Conservation (phyloP, 768 basidiomycete species). For the Mycena haematopus region DNA sequence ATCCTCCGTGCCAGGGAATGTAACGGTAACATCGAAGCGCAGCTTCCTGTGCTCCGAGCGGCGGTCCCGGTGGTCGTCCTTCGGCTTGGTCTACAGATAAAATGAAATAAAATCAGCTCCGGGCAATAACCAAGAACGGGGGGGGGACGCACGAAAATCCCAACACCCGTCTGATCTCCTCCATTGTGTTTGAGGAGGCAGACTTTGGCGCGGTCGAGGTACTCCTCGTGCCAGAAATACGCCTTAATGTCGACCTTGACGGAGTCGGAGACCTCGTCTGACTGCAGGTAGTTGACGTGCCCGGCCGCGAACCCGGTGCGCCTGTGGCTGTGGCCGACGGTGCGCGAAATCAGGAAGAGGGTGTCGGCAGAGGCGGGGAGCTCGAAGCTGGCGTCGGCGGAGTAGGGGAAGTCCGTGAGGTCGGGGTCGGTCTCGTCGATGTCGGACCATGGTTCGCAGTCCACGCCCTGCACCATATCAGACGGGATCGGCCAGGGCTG, state of each 20-base stretch:
- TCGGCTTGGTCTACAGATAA: constrained; percentile 13
- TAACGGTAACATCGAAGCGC: constrained; percentile 21
- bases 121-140: background rate
- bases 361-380: constrained; percentile 37
- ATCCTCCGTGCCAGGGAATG: constrained; percentile 16
- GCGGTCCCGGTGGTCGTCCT: background rate
- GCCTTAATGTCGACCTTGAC: constrained; percentile 37
- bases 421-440: constrained; percentile 5
- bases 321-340: background rate
- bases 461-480: constrained; percentile 7
- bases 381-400: constrained; percentile 27
- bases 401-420: constrained; percentile 10
- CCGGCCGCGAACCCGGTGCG: constrained; percentile 30
- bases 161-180: constrained; percentile 37
- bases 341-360: constrained; percentile 39
- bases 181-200: constrained; percentile 36
- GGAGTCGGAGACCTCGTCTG: constrained; percentile 26
- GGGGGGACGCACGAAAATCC: constrained; percentile 42
- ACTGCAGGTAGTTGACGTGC: constrained; percentile 33
- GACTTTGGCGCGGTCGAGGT: constrained; percentile 34
- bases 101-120: background rate
- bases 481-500: constrained; percentile 13
- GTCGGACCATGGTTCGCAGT: constrained; percentile 12
- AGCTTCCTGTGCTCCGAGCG: constrained; percentile 10
- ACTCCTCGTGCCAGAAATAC: constrained; percentile 31